Base-by-base conservation (phyloP, 2,329 filamentous ascomycete genomes). In the Ustilaginoidea virens region DNA sequence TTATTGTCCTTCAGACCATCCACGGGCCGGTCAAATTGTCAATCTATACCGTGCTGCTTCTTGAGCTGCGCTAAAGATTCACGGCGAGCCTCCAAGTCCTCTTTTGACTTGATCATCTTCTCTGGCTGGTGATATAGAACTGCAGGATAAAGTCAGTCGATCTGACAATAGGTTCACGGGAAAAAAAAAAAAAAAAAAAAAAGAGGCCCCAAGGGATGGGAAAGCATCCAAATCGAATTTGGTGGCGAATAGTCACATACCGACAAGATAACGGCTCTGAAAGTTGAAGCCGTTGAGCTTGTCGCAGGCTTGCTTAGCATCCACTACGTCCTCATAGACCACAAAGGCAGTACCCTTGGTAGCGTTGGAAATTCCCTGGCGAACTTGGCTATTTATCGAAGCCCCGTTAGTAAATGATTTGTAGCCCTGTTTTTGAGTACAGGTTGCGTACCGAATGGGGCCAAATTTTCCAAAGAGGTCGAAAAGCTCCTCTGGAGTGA, bases 281-380 rank as follows among this genome's bases (percentile, higher is more conserved):
- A 98, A 98, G 66, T 98, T 98, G 75, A 92, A 98, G 54, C 90
- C 90, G 67, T 98, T 98, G 56, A 98, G 69, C 66, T 96, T 94
- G 67, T 98, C 90, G 69, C 90, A 96, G 51, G 90, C 90, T 61
- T 85, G 78, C 66, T 98, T 98, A 43, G 90, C 86, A 68, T 98
- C 90, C 71, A 90, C 80, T 44, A 96, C 87, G 69, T 98, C 90
- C 61, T 96, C 90, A 68, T 94, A 98, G 60, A 98, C 90, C 46
- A 98, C 90, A 59, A 93, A 98, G 43, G 87, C 90, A 30, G 90
- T 98, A 54, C 90, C 90, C 61, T 96, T 98, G 49, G 90, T 94
- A 57, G 90, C 87, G 61, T 77, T 85, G 45, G 87, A 83, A 53
- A 96, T 96, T 47, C 90, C 90, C 63, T 94, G 86, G 53, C 90